These are phyloP conservation scores for Suillus discolor DNA, from an alignment of 768 basidiomycete genomes.

Conservation along the genomic window DNA sequence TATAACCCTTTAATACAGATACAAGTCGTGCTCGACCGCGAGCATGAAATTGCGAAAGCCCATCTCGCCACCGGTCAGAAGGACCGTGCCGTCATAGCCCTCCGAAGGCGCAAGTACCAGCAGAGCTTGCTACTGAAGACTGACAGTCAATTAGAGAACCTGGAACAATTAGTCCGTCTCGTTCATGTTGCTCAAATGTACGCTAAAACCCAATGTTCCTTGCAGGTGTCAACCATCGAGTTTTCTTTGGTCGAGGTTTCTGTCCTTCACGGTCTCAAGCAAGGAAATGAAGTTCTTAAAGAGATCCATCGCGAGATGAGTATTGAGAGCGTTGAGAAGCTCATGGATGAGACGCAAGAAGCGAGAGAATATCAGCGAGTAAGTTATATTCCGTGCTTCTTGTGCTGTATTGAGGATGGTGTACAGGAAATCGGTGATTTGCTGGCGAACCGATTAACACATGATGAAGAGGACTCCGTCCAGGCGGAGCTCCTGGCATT, in stretches of 20 bases:
- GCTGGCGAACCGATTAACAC: conserved; percentile 76
- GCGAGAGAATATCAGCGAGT: conserved; percentile 92
- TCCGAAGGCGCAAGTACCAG: conserved; percentile 93
- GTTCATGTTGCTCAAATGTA: conserved; percentile 2
- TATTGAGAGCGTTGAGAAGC: conserved; percentile 87
- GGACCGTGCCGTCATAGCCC: conserved; percentile 83
- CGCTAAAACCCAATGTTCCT: background rate
- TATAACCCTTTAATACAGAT: conserved; percentile 52
- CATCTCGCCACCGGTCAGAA: conserved; percentile 83
- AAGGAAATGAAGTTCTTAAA: conserved; percentile 91
- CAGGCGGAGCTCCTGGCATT: conserved; percentile 78
- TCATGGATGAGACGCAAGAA: conserved; percentile 91
- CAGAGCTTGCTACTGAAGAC: conserved; percentile 86
- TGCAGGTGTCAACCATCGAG: conserved; percentile 92
- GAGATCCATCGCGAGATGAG: conserved; percentile 95
- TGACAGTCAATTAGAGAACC: conserved; percentile 82
- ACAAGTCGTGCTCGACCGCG: conserved; percentile 82
- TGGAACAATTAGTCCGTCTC: conserved; percentile 80
- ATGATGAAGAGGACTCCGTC: conserved; percentile 94
- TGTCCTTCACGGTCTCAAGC: conserved; percentile 88
- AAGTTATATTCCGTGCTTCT: conserved; percentile 20
- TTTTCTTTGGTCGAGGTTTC: conserved; percentile 94
- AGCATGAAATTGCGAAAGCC: conserved; percentile 85
- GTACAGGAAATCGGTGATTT: conserved; percentile 88
- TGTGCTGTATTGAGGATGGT: conserved; percentile 5